Conservation (phyloP, 805 yeast genomes). For the Candida mattraensis region DNA sequence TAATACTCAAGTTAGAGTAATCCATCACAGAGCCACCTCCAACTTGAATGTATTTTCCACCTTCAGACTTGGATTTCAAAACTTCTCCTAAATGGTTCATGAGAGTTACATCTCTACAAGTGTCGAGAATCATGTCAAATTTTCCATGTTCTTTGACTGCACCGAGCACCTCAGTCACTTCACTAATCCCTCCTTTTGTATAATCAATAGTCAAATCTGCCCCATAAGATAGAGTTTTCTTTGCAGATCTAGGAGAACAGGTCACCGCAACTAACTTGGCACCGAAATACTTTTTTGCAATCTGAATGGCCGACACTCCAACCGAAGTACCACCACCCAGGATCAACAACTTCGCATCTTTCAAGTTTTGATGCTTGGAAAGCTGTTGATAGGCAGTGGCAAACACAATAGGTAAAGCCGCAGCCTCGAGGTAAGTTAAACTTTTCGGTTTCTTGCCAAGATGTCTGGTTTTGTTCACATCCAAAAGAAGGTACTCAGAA, state of each 20-base stretch:
- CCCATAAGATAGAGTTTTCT: constrained; percentile 37
- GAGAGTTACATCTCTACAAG: constrained; percentile 55
- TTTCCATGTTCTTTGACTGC: constrained; percentile 35
- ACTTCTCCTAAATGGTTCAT: constrained; percentile 40
- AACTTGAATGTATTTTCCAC: constrained; percentile 49
- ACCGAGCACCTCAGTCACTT: constrained; percentile 35
- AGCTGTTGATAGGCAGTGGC: constrained; percentile 53
- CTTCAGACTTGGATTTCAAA: constrained; percentile 43
- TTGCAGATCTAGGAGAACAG: constrained; percentile 38
- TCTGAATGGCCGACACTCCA: constrained; percentile 55
- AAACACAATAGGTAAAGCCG: constrained; percentile 62
- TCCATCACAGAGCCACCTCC: constrained; percentile 50
- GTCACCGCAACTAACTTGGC: constrained; percentile 55
- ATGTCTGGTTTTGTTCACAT: constrained; percentile 32
- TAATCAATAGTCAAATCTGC: constrained; percentile 61
- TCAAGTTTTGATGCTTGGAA: constrained; percentile 30
- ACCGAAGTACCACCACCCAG: constrained; percentile 77
- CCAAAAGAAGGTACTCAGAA: constrained; percentile 44
- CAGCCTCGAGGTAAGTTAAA: constrained; percentile 54
- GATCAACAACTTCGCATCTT: constrained; percentile 51
- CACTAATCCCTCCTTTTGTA: constrained; percentile 39
- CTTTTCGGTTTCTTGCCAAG: constrained; percentile 47
- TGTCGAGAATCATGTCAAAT: constrained; percentile 61
- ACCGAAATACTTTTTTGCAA: constrained; percentile 49
- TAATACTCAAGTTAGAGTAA: constrained; percentile 24